These are phyloP conservation scores for Blastobotrys malaysiensis DNA, from an alignment of 1,139 yeast species.

Conservation along the genomic window DNA sequence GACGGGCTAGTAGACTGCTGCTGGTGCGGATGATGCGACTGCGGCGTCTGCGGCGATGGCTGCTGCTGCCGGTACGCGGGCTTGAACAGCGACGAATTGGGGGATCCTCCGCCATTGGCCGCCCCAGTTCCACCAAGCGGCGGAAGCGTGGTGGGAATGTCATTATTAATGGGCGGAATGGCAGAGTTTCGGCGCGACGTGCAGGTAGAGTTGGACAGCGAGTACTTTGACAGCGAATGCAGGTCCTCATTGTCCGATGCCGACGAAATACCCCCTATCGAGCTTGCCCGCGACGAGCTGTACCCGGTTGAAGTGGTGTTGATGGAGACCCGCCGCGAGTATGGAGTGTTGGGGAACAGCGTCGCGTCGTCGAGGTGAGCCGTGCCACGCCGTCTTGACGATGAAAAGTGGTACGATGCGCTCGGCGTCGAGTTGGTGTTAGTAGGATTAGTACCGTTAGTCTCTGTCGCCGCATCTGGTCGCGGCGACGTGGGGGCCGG, in stretches of 20 bases:
- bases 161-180: constrained; percentile 14
- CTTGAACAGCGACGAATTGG: constrained; percentile 12
- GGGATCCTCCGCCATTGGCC: constrained; percentile 7
- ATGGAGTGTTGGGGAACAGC: constrained; percentile 17
- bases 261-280: constrained; percentile 26
- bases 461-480: not conserved
- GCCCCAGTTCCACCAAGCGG: constrained; percentile 8
- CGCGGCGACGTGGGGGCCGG: constrained; percentile 8
- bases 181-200: constrained; percentile 28
- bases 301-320: constrained; percentile 16
- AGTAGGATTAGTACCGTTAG: not conserved
- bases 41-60: not conserved
- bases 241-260: constrained; percentile 32
- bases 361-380: constrained; percentile 11
- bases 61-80: constrained; percentile 7
- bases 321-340: constrained; percentile 20
- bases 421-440: constrained; percentile 2
- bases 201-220: constrained; percentile 24
- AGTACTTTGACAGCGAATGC: constrained; percentile 28
- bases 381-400: constrained; percentile 1
- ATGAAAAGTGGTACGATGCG: constrained; percentile 4
- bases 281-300: constrained; percentile 23
- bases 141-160: constrained; percentile 12
- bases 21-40: not conserved
- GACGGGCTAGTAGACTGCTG: not conserved